A percentile compares a stretch with the other conserved stretches of the same genome.
Evolutionary conservation across 2,329 filamentous ascomycete genomes (phyloP).

Genomic region (Trichoderma harzianum): DNA sequence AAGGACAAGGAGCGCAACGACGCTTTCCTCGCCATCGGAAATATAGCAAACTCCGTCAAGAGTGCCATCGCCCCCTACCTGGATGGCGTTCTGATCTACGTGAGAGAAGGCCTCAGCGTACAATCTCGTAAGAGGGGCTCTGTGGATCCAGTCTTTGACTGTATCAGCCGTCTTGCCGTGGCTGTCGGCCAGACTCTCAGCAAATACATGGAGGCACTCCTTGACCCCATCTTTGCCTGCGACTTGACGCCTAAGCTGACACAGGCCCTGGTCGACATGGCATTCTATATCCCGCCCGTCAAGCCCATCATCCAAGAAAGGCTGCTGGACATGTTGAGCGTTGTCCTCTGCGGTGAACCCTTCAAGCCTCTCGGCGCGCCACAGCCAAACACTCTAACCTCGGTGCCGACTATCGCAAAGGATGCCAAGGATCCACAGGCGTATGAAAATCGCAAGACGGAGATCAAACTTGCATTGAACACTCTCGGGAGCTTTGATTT

Average conservation of each 20-base stretch:
- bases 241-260: conserved; percentile 91
- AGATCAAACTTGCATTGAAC: conserved; percentile 89
- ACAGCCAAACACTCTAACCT: conserved; percentile 71
- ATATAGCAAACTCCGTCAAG: conserved; percentile 93
- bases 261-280: conserved; percentile 96
- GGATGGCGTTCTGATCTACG: conserved; percentile 89
- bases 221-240: conserved; percentile 96
- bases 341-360: conserved; percentile 86
- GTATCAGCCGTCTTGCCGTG: conserved; percentile 92
- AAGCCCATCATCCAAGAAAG: conserved; percentile 91
- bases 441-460: conserved; percentile 76
- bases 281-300: conserved; percentile 95
- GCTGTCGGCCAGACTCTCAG: conserved; percentile 94
- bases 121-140: conserved; percentile 66
- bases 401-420: conserved; percentile 79
- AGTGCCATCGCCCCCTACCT: conserved; percentile 93
- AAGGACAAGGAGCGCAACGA: conserved; percentile 92
- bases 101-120: conserved; percentile 82
- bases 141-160: conserved; percentile 86
- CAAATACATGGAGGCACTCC: conserved; percentile 94
- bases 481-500: conserved; percentile 99
- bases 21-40: conserved; percentile 92
- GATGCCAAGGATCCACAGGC: conserved; percentile 81
- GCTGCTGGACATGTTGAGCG: conserved; percentile 88
- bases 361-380: conserved; percentile 92